Evolutionary conservation across 106 monocot genomes (phyloP), one percentile per base, ranked within the genome.

Genomic region (Narthecium ossifragum): DNA sequence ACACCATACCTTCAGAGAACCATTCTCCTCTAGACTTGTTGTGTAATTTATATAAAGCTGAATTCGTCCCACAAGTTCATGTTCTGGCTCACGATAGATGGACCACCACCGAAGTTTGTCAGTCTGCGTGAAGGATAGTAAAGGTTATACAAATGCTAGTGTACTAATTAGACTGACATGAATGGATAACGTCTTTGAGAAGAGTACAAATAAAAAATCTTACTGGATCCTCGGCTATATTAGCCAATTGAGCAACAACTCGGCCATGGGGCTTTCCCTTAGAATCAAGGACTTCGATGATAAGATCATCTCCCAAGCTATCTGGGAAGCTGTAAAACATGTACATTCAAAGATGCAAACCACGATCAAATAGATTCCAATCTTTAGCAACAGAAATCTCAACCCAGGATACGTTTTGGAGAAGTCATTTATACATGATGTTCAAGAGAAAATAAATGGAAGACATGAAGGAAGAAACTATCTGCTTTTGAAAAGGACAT

Each of bases 41-140:
- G 81, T 76, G 53, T 98, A 98, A 62, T 73, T 71, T 65, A 81
- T 50, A 60, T 70, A 77, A 28, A 98, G 75, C 39, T 98, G 96
- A 47, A 98, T 53, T n/a, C 72, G 74, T 3, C 96, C 96, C 0
- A 98, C 96, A 63, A 87, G 87, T 62, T 87, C 87, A 77, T 90
- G 96, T 45, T 98, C 90, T 29, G 96, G 96, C 57, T 86, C 96
- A 50, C 49, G 66, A 51, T 69, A 90, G 56, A 98, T 81, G 34
- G 87, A 71, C 91, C 80, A 98, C 96, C 96, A 98, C 7, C 84
- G 83, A 29, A 87, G 56, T 68, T 98, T 98, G 33, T 86, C 81
- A 62, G 62, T 75, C 96, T 98, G 77, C 34, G 62, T 12, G 49
- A 41, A 59, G 50, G 43, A 60, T 53, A 71, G 37, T 45, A n/a